Conservation (phyloP, 164 flowering plant species). For the Nymphaea thermarum region DNA sequence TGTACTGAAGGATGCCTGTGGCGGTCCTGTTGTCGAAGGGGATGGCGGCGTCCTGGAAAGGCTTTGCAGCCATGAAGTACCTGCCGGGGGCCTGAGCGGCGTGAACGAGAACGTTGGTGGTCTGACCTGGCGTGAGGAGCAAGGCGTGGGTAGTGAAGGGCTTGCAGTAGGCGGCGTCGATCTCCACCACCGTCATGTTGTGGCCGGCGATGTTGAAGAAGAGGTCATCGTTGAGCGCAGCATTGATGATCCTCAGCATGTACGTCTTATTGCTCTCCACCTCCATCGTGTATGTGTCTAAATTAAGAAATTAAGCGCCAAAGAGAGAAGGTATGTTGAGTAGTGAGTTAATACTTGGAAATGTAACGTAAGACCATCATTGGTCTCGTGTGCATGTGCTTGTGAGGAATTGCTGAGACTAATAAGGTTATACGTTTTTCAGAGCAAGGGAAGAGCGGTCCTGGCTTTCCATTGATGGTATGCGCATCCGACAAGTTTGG, state of each 20-base stretch:
- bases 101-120: slow-evolving; percentile 33
- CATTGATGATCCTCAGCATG: slow-evolving; percentile 38
- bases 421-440: slow-evolving; percentile 30
- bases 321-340: too few relatives aligned
- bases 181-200: slow-evolving; percentile 43
- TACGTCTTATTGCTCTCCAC: slow-evolving; percentile 39
- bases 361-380: too few relatives aligned
- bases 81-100: slow-evolving; percentile 23
- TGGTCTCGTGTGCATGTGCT: too few relatives aligned
- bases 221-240: slow-evolving; percentile 45
- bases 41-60: slow-evolving; percentile 32
- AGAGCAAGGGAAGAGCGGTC: slow-evolving; percentile 51
- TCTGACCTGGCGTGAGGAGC: slow-evolving; percentile 44
- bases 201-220: slow-evolving; percentile 39
- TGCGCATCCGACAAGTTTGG: slow-evolving; percentile 52
- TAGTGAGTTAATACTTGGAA: too few relatives aligned
- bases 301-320: not conserved
- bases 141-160: slow-evolving; percentile 34
- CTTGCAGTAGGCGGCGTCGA: slow-evolving; percentile 45
- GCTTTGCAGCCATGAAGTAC: slow-evolving; percentile 38
- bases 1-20: slow-evolving; percentile 40
- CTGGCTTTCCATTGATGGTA: slow-evolving; percentile 61
- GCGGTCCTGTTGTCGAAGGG: slow-evolving; percentile 39
- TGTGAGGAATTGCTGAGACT: too few relatives aligned
- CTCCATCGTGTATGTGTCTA: slow-evolving; percentile 40